Conservation (phyloP, 2,329 filamentous ascomycete genomes). For the Cladophialophora yegresii region DNA sequence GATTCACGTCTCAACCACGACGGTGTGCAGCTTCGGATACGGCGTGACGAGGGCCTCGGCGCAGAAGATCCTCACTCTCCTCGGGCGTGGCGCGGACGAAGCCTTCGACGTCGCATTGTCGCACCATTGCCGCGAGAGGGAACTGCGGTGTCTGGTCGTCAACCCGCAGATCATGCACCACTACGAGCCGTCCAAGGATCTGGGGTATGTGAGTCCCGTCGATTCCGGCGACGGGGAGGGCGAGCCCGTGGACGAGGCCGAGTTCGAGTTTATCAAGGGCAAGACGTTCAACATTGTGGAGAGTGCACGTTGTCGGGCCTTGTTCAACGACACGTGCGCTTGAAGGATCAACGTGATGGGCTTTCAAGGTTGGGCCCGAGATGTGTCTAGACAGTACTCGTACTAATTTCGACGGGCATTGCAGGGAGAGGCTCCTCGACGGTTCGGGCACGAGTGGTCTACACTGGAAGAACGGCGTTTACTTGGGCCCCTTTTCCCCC, state of each 20-base stretch:
- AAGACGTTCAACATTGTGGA: slow-evolving; percentile 42
- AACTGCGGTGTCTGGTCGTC: slow-evolving; percentile 43
- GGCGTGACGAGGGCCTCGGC: slow-evolving; percentile 47
- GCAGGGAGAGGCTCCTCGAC: too few relatives aligned
- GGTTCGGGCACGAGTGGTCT: background rate
- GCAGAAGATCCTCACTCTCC: slow-evolving; percentile 39
- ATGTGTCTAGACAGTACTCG: background rate
- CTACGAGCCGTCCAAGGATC: slow-evolving; percentile 39
- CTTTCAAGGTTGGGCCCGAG: background rate
- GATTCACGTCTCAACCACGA: slow-evolving; percentile 22
- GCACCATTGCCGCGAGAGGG: slow-evolving; percentile 38
- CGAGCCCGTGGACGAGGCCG: slow-evolving; percentile 28
- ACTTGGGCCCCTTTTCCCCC: background rate
- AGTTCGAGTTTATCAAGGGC: slow-evolving; percentile 40
- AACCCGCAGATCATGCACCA: slow-evolving; percentile 44
- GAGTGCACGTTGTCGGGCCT: slow-evolving; percentile 43
- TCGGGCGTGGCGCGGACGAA: slow-evolving; percentile 29
- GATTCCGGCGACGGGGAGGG: slow-evolving; percentile 36
- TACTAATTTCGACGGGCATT: background rate
- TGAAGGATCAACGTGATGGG: background rate
- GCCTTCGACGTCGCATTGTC: slow-evolving; percentile 44
- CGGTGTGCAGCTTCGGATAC: slow-evolving; percentile 44
- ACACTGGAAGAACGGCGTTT: background rate
- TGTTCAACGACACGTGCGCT: slow-evolving; percentile 39
- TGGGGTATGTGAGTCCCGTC: slow-evolving; percentile 37